Evolutionary conservation across 2,329 filamentous ascomycete genomes (phyloP).

Genomic region (Emergomyces orientalis): DNA sequence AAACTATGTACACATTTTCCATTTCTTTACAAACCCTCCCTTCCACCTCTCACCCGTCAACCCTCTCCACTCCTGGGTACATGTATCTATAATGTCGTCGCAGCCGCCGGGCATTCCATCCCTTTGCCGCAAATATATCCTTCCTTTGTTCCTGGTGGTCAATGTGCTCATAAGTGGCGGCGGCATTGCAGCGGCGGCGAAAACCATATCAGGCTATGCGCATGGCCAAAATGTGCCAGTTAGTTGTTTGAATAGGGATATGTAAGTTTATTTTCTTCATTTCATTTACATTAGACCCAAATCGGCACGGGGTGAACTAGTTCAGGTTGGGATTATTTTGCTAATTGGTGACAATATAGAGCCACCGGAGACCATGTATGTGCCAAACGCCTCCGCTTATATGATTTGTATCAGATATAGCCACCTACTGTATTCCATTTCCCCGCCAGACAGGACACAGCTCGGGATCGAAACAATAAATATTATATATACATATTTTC

Average conservation of each 20-base stretch:
- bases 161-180: neutral
- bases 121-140: slow-evolving; percentile 4
- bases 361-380: slow-evolving; percentile 73
- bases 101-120: neutral
- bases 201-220: slow-evolving; percentile 31
- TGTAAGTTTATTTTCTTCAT: slow-evolving; percentile 30
- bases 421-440: neutral
- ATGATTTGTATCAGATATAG: no score
- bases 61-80: neutral
- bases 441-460: neutral
- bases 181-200: neutral
- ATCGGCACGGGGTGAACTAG: neutral
- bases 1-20: no score
- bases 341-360: slow-evolving; percentile 36
- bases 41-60: neutral
- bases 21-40: neutral
- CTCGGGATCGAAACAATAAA: neutral
- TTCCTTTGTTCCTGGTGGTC: slow-evolving; percentile 6
- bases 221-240: slow-evolving; percentile 44
- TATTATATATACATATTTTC: neutral
- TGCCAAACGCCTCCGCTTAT: no score
- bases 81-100: slow-evolving; percentile 14
- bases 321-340: neutral
- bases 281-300: neutral
- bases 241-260: slow-evolving; percentile 43